These are phyloP conservation scores for Thelonectria olida DNA, from an alignment of 2,329 filamentous ascomycete species.

Conservation along the genomic window DNA sequence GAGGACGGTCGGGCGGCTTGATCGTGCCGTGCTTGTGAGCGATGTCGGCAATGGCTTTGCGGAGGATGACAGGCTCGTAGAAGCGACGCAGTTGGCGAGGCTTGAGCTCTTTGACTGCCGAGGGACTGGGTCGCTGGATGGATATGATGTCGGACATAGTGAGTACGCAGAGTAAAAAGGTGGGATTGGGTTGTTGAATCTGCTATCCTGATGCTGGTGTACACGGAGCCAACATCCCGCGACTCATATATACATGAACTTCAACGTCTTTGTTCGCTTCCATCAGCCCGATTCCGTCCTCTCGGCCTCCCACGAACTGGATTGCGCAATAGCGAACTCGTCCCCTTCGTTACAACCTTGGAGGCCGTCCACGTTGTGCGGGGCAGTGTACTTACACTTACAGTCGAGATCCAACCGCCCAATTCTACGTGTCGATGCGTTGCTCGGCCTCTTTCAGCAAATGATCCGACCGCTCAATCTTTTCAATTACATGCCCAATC, in stretches of 20 bases:
- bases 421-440: neutral
- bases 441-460: slow-evolving; percentile 10
- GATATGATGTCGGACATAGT: no score
- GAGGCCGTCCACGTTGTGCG: slow-evolving; percentile 40
- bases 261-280: neutral
- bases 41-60: slow-evolving; percentile 35
- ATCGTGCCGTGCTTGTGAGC: slow-evolving; percentile 14
- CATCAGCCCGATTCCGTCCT: no score
- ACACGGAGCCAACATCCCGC: neutral
- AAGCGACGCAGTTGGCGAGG: slow-evolving; percentile 36
- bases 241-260: neutral
- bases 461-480: slow-evolving; percentile 2
- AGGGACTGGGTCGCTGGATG: neutral
- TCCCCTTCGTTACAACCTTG: slow-evolving; percentile 24
- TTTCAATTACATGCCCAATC: slow-evolving; percentile 1
- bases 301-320: neutral
- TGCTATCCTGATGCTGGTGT: no score
- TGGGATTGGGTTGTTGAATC: no score
- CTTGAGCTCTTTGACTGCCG: slow-evolving; percentile 7
- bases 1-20: neutral
- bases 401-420: slow-evolving; percentile 3
- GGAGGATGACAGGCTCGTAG: slow-evolving; percentile 42
- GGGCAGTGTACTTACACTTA: no score
- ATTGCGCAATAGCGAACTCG: neutral
- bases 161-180: no score